Evolutionary conservation across 176 grass and related monocot genomes (phyloP).

Genomic region (Ensete glaucum): DNA sequence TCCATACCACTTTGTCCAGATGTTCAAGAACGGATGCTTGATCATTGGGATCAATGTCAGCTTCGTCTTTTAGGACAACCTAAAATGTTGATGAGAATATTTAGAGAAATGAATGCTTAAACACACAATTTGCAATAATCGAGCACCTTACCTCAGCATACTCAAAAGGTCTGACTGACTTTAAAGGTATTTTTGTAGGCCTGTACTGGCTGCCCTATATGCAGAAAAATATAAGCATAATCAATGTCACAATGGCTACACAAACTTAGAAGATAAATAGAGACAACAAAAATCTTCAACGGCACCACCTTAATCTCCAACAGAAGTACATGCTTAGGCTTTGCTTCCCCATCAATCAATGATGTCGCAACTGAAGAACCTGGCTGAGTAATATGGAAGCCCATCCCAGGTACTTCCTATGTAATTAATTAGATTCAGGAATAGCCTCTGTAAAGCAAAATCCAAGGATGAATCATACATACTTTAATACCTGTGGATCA

Average conservation of each 20-base stretch:
- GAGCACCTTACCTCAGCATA: conserved; percentile 51
- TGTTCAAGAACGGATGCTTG: conserved; percentile 40
- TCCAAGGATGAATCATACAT: background rate
- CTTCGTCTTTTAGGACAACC: conserved; percentile 67
- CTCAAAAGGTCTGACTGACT: conserved; percentile 68
- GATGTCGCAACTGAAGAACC: conserved; percentile 82
- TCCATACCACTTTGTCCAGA: conserved; percentile 70
- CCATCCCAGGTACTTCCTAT: conserved; percentile 65
- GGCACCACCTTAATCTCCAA: conserved; percentile 68
- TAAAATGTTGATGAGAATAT: conserved; percentile 21
- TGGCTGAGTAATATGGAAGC: conserved; percentile 84
- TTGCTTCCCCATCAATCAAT: conserved; percentile 56
- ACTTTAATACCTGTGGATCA: conserved; percentile 55
- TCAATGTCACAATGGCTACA: background rate
- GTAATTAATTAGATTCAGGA: conserved; percentile 3
- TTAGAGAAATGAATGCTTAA: background rate
- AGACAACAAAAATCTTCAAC: background rate
- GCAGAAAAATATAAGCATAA: conserved; percentile 23
- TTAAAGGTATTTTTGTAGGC: conserved; percentile 62
- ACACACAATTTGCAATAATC: background rate
- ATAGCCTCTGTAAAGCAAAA: background rate
- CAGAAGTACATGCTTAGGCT: conserved; percentile 64
- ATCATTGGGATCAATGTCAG: conserved; percentile 42
- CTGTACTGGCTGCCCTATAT: conserved; percentile 64
- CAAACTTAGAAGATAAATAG: conserved; percentile 10